Conservation (phyloP, 805 yeast genomes). For the Alloascoidea hylecoeti region DNA sequence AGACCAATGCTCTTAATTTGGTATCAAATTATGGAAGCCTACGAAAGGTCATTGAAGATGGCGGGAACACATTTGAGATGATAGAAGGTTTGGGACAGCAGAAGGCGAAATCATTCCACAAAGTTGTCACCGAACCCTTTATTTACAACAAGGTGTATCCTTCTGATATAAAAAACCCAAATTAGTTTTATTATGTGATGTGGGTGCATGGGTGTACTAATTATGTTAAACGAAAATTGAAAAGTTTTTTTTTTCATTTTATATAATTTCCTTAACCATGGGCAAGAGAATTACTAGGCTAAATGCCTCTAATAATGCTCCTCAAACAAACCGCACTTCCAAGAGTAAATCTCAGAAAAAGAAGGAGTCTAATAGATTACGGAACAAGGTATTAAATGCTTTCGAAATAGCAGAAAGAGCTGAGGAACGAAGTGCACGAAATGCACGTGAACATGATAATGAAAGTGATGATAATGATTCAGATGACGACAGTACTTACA, state of each 20-base stretch:
- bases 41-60: conserved; percentile 14
- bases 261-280: no score
- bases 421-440: no score
- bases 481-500: conserved; percentile 17
- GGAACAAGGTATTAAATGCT: conserved; percentile 31
- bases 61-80: conserved; percentile 10
- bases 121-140: conserved; percentile 14
- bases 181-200: no score
- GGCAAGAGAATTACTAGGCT: no score
- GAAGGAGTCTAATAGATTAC: background rate
- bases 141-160: conserved; percentile 2
- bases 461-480: conserved; percentile 15
- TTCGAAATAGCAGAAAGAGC: conserved; percentile 33
- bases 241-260: no score
- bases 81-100: conserved; percentile 20
- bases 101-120: conserved; percentile 13
- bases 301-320: no score
- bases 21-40: conserved; percentile 17
- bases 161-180: no score
- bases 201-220: no score
- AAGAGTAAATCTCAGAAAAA: no score
- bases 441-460: conserved; percentile 19
- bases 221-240: no score
- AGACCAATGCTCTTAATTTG: conserved; percentile 19
- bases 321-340: no score